Conservation (phyloP, 2,329 filamentous ascomycete genomes). For the Aspergillus novofumigatus region DNA sequence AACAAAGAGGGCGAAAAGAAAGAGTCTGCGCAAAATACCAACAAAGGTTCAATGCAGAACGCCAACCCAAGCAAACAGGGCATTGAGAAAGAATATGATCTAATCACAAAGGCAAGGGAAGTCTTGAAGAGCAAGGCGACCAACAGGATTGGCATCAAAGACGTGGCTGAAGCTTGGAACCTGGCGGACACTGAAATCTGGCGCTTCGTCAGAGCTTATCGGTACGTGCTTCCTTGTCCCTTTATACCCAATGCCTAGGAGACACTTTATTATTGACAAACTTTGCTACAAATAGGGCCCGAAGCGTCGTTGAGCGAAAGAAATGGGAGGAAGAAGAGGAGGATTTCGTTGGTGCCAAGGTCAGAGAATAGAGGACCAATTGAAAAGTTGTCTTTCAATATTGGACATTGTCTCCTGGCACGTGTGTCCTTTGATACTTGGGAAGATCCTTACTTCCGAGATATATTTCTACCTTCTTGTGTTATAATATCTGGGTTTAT, state of each 20-base stretch:
- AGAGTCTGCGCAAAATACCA: slow-evolving; percentile 33
- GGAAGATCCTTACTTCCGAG: not conserved
- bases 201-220: slow-evolving; percentile 59
- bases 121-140: slow-evolving; percentile 38
- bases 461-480: not conserved
- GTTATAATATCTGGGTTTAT: not conserved
- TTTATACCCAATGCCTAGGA: no score
- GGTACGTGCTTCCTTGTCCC: slow-evolving; percentile 24
- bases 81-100: slow-evolving; percentile 41
- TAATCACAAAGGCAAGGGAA: slow-evolving; percentile 49
- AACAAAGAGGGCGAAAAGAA: slow-evolving; percentile 31
- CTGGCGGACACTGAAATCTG: slow-evolving; percentile 61
- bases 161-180: slow-evolving; percentile 52
- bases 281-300: slow-evolving; percentile 38
- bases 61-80: slow-evolving; percentile 36
- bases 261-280: not conserved
- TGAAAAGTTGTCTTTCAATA: not conserved
- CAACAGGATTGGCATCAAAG: slow-evolving; percentile 38
- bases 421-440: not conserved
- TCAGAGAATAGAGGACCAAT: slow-evolving; percentile 12
- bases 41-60: slow-evolving; percentile 34
- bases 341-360: slow-evolving; percentile 47
- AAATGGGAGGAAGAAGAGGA: slow-evolving; percentile 60
- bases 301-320: slow-evolving; percentile 53
- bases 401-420: not conserved